Evolutionary conservation across 805 yeast species (phyloP), one percentile per base, ranked within the genome.

Genomic region (Candida silvatica): DNA sequence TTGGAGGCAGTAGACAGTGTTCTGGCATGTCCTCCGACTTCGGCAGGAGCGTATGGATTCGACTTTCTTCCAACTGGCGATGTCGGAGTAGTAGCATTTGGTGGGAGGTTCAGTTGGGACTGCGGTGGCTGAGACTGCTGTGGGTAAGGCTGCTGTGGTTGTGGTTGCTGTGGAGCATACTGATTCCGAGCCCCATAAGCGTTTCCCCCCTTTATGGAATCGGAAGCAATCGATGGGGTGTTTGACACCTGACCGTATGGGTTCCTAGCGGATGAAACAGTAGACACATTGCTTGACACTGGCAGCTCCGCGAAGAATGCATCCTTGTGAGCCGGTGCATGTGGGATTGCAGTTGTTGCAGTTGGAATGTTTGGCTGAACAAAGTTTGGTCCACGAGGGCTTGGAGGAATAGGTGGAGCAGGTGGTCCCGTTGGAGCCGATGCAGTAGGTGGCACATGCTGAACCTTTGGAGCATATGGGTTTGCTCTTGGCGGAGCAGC

Each of bases 31-130:
- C 58, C 60, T 4, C 58, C 58, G 8, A 32, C 48, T 20, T 47
- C 50, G 2, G 52, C 43, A 12, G 61, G 61, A 17, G 58, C 60
- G 44, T 54, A 54, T 5, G 59, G 58, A 29, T 56, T 54, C 8
- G 49, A 16, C 28, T 39, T 43, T 27, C 47, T 35, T 3, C 35
- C 20, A 3, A 35, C 35, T 5, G 34, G 8, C 14, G 32, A 27
- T 16, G 27, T 18, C 5, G 37, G 34, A 3, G 39, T 37, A 4
- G 37, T 35, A n/a, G 29, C n/a, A 27, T 8, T 7, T n/a, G 8
- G 8, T 8, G n/a, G 16, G 5, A 17, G 16, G 18, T 12, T 28
- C 18, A n/a, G 6, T 28, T 19, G 8, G 18, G 31, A 9, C 25
- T 23, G 25, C 25, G 12, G 12, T 27, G 8, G 29, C 7, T 8